Conservation (phyloP, 805 yeast genomes). For the Yarrowia sp. region DNA sequence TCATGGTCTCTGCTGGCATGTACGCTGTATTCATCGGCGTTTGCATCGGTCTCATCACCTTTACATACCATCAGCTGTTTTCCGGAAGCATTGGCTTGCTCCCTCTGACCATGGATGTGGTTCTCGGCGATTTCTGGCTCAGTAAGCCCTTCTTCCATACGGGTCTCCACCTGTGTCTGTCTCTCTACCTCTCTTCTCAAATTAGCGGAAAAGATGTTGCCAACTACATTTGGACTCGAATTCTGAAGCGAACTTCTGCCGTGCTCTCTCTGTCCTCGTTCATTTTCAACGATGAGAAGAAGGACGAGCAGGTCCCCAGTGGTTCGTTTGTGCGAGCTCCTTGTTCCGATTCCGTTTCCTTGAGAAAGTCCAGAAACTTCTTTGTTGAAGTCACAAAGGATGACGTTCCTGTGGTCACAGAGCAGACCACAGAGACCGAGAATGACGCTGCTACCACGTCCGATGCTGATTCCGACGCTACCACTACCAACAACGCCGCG, state of each 20-base stretch:
- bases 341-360: conserved; percentile 68
- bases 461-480: background rate
- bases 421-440: conserved; percentile 40
- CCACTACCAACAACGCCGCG: background rate
- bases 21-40: conserved; percentile 56
- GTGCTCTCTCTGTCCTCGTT: conserved; percentile 77
- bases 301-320: conserved; percentile 55
- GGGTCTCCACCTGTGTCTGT: conserved; percentile 27
- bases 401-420: conserved; percentile 54
- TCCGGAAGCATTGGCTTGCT: background rate
- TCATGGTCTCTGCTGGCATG: conserved; percentile 67
- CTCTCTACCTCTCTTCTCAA: conserved; percentile 23
- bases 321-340: conserved; percentile 88
- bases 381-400: conserved; percentile 82
- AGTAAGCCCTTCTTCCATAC: conserved; percentile 4
- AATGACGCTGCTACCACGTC: background rate
- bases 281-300: conserved; percentile 55
- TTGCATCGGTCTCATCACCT: conserved; percentile 70
- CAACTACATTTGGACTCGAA: conserved; percentile 53
- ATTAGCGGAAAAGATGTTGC: conserved; percentile 28
- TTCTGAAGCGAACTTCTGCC: conserved; percentile 54
- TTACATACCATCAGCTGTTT: conserved; percentile 38
- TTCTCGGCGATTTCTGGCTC: conserved; percentile 27
- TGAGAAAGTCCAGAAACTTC: conserved; percentile 54
- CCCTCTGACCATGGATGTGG: conserved; percentile 36